Percentiles rank a stretch among this genome's conserved stretches.
Conservation (phyloP, 371 early-diverging fungal genomes). For the Dichotomocladium elegans region DNA sequence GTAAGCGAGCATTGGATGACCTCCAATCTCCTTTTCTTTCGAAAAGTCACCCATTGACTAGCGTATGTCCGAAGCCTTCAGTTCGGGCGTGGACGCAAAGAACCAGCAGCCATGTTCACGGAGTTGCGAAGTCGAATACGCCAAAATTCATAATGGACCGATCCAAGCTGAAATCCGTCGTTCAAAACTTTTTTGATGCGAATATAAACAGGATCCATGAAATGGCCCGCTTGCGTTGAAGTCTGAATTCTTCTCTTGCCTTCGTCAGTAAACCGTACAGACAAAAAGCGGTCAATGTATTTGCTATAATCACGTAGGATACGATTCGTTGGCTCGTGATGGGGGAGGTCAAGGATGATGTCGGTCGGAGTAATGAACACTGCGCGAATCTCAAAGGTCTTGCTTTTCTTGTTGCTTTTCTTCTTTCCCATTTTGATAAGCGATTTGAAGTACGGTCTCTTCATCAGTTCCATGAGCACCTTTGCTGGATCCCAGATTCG, state of each 20-base stretch:
- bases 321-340: conserved; percentile 57
- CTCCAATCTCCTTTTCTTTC: too few species aligned
- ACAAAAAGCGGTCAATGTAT: conserved; percentile 56
- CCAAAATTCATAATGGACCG: conserved; percentile 65
- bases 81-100: conserved; percentile 29
- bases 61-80: conserved; percentile 48
- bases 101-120: conserved; percentile 74
- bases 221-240: conserved; percentile 1
- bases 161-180: conserved; percentile 55
- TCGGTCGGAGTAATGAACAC: conserved; percentile 58
- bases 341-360: conserved; percentile 48
- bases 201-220: conserved; percentile 28
- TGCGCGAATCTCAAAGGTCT: conserved; percentile 5
- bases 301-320: conserved; percentile 47
- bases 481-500: conserved; percentile 33
- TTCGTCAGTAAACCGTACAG: conserved; percentile 76
- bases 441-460: neutral
- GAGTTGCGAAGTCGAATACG: conserved; percentile 61
- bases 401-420: neutral
- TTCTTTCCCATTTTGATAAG: neutral
- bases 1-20: conserved; percentile 57
- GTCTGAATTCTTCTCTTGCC: conserved; percentile 27
- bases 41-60: conserved; percentile 68
- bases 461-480: conserved; percentile 3
- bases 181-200: conserved; percentile 42